Conservation (phyloP, 495 filamentous ascomycete genomes). For the Talaromyces proteolyticus region DNA sequence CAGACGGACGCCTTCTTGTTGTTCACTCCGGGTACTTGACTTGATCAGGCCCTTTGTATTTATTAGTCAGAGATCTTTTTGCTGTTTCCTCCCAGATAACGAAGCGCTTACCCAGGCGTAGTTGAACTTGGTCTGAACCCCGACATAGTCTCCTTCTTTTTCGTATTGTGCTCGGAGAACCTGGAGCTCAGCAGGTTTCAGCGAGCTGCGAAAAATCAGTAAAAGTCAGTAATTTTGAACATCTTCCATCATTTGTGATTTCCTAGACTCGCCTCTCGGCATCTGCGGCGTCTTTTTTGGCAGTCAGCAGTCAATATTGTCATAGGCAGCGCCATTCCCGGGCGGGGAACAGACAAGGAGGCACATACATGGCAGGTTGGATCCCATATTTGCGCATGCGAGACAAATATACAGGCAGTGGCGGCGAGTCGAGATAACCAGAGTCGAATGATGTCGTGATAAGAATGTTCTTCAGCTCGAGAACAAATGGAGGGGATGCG, state of each 20-base stretch:
- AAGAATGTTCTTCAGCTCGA: no score
- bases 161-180: conserved; percentile 91
- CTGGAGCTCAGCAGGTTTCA: conserved; percentile 83
- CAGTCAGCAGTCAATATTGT: conserved; percentile 12
- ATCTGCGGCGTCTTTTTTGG: conserved; percentile 91
- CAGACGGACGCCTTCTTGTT: conserved; percentile 91
- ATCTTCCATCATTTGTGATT: not conserved
- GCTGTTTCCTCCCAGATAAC: no score
- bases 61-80: not conserved
- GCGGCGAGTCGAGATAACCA: no score
- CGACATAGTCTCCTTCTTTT: conserved; percentile 92
- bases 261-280: conserved; percentile 75
- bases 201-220: conserved; percentile 48
- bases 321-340: not conserved
- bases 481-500: no score
- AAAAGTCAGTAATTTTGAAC: not conserved
- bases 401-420: no score
- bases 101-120: conserved; percentile 77
- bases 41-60: conserved; percentile 80
- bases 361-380: conserved; percentile 67
- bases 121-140: conserved; percentile 98
- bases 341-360: conserved; percentile 13
- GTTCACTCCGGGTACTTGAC: conserved; percentile 72
- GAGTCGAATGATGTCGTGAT: no score
- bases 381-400: no score